Conservation (phyloP, 768 basidiomycete species). For the Tricholoma matsutake region DNA sequence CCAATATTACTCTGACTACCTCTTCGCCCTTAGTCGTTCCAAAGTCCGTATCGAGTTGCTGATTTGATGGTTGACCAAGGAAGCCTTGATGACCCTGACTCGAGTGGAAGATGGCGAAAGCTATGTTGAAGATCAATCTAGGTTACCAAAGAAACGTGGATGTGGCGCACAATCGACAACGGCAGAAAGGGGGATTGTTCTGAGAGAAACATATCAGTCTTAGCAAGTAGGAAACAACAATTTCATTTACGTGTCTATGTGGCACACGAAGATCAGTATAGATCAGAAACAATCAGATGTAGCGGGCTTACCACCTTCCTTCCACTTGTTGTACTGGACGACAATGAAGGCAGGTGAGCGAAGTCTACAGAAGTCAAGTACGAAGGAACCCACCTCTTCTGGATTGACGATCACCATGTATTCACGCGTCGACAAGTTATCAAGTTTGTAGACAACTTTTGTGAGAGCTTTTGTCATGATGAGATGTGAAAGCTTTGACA, state of each 20-base stretch:
- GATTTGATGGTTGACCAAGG: slow-evolving; percentile 72
- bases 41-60: slow-evolving; percentile 77
- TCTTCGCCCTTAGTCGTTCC: slow-evolving; percentile 63
- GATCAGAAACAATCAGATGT: slow-evolving; percentile 11
- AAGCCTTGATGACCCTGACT: slow-evolving; percentile 76
- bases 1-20: slow-evolving; percentile 55
- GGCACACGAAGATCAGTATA: slow-evolving; percentile 14
- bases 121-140: slow-evolving; percentile 30
- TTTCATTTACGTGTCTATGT: slow-evolving; percentile 63
- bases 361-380: not conserved
- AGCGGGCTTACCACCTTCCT: slow-evolving; percentile 60
- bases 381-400: slow-evolving; percentile 47
- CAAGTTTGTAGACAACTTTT: slow-evolving; percentile 80
- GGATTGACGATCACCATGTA: slow-evolving; percentile 68
- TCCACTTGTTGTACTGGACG: slow-evolving; percentile 72
- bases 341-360: slow-evolving; percentile 9
- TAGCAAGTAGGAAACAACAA: not conserved
- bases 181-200: slow-evolving; percentile 65
- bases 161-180: slow-evolving; percentile 74
- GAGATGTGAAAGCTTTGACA: slow-evolving; percentile 13
- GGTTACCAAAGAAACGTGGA: not conserved
- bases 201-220: slow-evolving; percentile 28
- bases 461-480: slow-evolving; percentile 49
- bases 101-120: slow-evolving; percentile 70
- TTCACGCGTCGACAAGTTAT: slow-evolving; percentile 67